These are phyloP conservation scores for Artemisia argyi DNA, from an alignment of 129 eudicot species.

Conservation along the genomic window DNA sequence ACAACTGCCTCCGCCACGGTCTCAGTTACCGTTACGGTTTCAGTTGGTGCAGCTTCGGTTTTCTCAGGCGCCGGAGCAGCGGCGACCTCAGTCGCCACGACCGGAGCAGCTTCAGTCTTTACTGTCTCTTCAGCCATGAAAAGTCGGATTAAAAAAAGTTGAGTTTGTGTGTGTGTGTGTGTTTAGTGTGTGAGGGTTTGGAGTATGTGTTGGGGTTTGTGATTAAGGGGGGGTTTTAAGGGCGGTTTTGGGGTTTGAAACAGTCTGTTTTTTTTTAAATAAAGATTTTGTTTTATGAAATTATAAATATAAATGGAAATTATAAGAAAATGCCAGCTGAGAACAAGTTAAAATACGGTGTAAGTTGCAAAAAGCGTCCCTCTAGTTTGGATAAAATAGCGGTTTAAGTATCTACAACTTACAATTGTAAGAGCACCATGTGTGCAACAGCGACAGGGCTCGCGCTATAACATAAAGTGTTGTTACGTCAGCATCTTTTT, in stretches of 20 bases:
- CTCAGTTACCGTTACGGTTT: slow-evolving; percentile 29
- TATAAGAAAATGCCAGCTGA: slow-evolving; percentile 23
- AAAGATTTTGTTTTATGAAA: neutral
- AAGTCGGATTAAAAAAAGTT: too few relatives aligned
- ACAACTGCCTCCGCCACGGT: slow-evolving; percentile 23
- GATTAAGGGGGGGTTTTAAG: slow-evolving; percentile 33
- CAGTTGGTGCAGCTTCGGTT: slow-evolving; percentile 29
- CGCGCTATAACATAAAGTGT: too few relatives aligned
- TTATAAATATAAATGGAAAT: neutral
- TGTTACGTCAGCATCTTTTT: too few relatives aligned
- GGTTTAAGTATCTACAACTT: too few relatives aligned
- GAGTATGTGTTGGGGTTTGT: slow-evolving; percentile 19
- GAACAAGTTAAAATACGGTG: slow-evolving; percentile 12
- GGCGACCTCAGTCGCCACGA: slow-evolving; percentile 33
- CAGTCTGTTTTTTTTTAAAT: slow-evolving; percentile 47
- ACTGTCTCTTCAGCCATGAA: slow-evolving; percentile 68
- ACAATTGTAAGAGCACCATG: too few relatives aligned
- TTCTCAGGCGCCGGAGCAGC: slow-evolving; percentile 59
- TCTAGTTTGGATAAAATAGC: too few relatives aligned
- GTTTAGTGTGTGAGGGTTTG: slow-evolving; percentile 28
- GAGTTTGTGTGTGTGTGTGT: neutral
- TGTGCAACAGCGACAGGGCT: too few relatives aligned
- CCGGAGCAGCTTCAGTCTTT: slow-evolving; percentile 21
- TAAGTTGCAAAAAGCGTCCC: too few relatives aligned
- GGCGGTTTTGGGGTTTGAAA: slow-evolving; percentile 39